phyloP scores from a whole-genome alignment of 2,329 filamentous ascomycete species.

The Pestalotiopsis sp. region DNA sequence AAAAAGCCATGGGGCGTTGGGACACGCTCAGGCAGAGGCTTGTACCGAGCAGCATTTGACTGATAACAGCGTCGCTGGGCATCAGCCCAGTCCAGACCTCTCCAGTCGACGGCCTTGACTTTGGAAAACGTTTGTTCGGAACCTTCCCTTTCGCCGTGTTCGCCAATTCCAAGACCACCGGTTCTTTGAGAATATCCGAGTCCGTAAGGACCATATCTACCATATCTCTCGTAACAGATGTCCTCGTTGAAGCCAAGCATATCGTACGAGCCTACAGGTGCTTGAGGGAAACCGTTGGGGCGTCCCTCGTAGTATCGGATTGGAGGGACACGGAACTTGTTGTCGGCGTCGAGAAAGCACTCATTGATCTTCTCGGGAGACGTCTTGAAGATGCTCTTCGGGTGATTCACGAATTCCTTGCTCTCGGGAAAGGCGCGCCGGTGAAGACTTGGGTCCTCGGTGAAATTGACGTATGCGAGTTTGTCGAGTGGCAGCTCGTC shows the following conservation, averaged over 20 bases:
- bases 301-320: conserved; percentile 77
- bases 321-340: conserved; percentile 65
- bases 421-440: conserved; percentile 42
- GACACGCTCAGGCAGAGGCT: conserved; percentile 40
- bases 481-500: conserved; percentile 55
- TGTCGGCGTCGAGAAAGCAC: conserved; percentile 75
- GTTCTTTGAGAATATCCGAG: conserved; percentile 78
- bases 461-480: conserved; percentile 34
- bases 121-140: conserved; percentile 77
- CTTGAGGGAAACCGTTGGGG: conserved; percentile 80
- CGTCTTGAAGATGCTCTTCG: conserved; percentile 35
- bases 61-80: conserved; percentile 73
- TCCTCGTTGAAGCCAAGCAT: conserved; percentile 77
- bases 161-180: conserved; percentile 82
- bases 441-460: conserved; percentile 26
- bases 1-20: conserved; percentile 52
- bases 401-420: conserved; percentile 51
- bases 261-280: conserved; percentile 84
- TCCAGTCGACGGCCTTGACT: conserved; percentile 73
- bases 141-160: conserved; percentile 81
- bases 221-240: conserved; percentile 91
- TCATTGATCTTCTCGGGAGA: conserved; percentile 59
- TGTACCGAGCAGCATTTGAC: conserved; percentile 71
- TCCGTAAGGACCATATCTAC: conserved; percentile 85
- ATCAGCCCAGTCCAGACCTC: conserved; percentile 75